Evolutionary conservation across 129 eudicot species (phyloP), one percentile per base, ranked within the genome.

Genomic region (Flaveria robusta): DNA sequence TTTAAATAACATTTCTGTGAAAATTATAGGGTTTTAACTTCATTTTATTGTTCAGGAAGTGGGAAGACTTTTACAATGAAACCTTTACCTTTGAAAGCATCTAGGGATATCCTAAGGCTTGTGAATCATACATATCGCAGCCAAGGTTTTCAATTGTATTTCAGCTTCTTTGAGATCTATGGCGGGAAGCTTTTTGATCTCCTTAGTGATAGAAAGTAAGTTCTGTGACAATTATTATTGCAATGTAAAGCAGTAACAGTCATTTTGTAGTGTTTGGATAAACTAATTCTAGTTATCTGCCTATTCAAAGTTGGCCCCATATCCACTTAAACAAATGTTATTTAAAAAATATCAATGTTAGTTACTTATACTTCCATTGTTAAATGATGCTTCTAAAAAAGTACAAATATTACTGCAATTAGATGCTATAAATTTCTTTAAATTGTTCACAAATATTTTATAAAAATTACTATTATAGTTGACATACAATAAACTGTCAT

Each of bases 31-130:
- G 5, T 43, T 68, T 39, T 18, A n/a, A 42, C 18, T 66, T 63
- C 31, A 43, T 63, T 77, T 45, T 52, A 63, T 16, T 66, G 59
- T 77, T 64, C 87, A 93, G 98, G 98, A 84, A 93, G 98, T 79
- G 98, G 98, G 46, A 93, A 93, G 82, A 93, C 98, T 14, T 93
- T 72, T 78, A 93, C 98, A 27, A 93, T 93, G 98, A 90, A 93
- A 59, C 98, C 98, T 22, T 84, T 93, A 78, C 98, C 98, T 23
- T 92, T 93, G 12, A 93, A 78, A 81, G 98, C 98, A 51, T 89
- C 96, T 66, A 80, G 96, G 71, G 98, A 93, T 83, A 88, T 93
- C 62, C 65, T 93, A 63, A 82, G 97, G 85, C 85, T 93, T 62
- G 88, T 93, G 82, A 91, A 90, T 68, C 97, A 90, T 88, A 90